Percentiles rank a stretch among this genome's conserved stretches.
phyloP scores from a whole-genome alignment of 495 filamentous ascomycete genomes.

The Collariella sp. region DNA sequence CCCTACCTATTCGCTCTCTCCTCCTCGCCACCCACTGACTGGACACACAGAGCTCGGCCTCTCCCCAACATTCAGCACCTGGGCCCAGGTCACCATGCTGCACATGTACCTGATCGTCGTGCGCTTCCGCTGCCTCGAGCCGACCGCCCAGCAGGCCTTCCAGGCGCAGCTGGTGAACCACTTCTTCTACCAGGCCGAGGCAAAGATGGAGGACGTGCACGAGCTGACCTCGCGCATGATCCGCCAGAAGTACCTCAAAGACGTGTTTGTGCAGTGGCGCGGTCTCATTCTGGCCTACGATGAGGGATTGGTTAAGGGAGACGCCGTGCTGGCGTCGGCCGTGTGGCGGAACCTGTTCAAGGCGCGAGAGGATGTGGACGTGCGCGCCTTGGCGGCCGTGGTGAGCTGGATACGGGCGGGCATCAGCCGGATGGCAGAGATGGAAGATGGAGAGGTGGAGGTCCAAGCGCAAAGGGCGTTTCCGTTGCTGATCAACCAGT shows the following conservation, averaged over 20 bases:
- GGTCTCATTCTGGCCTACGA: slow-evolving; percentile 78
- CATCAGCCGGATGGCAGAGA: slow-evolving; percentile 52
- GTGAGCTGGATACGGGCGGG: slow-evolving; percentile 70
- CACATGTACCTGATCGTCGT: slow-evolving; percentile 91
- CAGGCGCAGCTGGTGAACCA: slow-evolving; percentile 62
- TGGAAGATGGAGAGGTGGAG: slow-evolving; percentile 48
- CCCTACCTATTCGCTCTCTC: neutral
- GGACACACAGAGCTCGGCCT: slow-evolving; percentile 40
- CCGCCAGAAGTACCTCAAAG: slow-evolving; percentile 81
- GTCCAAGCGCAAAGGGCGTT: slow-evolving; percentile 27
- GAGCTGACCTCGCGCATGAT: slow-evolving; percentile 53
- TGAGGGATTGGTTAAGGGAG: slow-evolving; percentile 73
- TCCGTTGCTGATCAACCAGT: slow-evolving; percentile 35
- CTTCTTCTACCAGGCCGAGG: slow-evolving; percentile 86
- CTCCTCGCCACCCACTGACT: neutral
- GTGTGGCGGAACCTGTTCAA: slow-evolving; percentile 93
- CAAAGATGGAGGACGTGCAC: slow-evolving; percentile 68
- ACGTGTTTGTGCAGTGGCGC: slow-evolving; percentile 86
- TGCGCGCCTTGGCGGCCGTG: slow-evolving; percentile 59
- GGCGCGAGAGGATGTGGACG: slow-evolving; percentile 61
- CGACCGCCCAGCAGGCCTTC: slow-evolving; percentile 35
- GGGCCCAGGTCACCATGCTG: slow-evolving; percentile 91
- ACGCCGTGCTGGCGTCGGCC: slow-evolving; percentile 77
- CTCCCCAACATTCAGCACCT: slow-evolving; percentile 78
- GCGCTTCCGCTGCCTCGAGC: slow-evolving; percentile 68